Evolutionary conservation across 2,329 filamentous ascomycete genomes (phyloP), one percentile per base, ranked within the genome.

Genomic region (Raffaelea deltoideospora): DNA sequence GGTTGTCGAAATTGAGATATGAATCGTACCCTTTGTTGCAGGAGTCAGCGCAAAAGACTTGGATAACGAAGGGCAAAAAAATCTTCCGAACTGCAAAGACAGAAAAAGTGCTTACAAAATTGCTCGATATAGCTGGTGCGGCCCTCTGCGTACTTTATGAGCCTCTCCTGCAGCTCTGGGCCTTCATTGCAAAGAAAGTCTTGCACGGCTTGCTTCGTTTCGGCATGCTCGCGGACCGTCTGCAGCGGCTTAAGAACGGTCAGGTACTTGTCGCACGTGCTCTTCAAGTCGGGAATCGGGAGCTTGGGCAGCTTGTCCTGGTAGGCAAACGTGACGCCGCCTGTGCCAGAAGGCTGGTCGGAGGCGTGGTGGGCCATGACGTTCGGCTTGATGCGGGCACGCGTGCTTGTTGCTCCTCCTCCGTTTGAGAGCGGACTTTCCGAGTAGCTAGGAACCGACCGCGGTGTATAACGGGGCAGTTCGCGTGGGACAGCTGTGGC

Each of bases 111-210:
- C 83, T 53, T 71, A 94, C 88, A 98, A 50, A 98, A 98, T 51
- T 98, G 90, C 54, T 96, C 90, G 49, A 98, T 96, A 53, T 95
- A 98, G 58, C 88, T 96, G 27, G 84, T 84, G 60, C 87, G 88
- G 31, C 81, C 85, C 34, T 75, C 76, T 9, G 90, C 87, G 63
- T 96, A 98, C 49, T 79, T 76, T 63, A 87, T 90, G 39, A 96
- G 60, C 56, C 80, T 87, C 42, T 90, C 84, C 53, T 98, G 87
- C 33, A 98, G 60, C 32, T 80, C 75, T 0, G 81, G 83, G 0
- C 90, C 90, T 44, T 95, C 87, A 1, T 68, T 63, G 47, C 70
- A 76, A 29, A 95, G 58, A 47, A 96, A 96, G 22, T 94, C 85
- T 10, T 79, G 66, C 1, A 93, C 78, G 1, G 88, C 84, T 42